Base-by-base conservation (phyloP, 768 basidiomycete species). In the Tulasnella sp. region DNA sequence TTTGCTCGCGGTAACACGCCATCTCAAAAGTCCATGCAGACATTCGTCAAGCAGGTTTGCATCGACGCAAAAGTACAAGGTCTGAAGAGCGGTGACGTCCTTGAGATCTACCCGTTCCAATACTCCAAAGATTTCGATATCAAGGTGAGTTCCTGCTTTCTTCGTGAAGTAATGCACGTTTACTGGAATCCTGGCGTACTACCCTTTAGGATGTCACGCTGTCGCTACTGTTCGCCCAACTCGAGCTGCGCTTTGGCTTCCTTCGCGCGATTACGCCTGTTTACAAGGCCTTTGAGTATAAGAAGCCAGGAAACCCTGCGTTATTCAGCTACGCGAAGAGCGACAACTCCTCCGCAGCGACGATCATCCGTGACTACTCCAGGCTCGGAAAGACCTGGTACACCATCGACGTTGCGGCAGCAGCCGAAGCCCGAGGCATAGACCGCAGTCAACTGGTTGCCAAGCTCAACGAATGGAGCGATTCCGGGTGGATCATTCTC, bases 1-100 rank as follows among this genome's bases (percentile, higher is more conserved):
- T 78, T 79, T 61, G 70, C 67, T 21, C 72, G 77, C 1, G 78
- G 77, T 0, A 76, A 79, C 63, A 79, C 76, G 0, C 75, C 74
- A 50, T 67, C 71, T 0, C 68, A 73, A 65, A 61, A 31, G n/a
- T 67, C 66, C 38, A 51, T 67, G 11, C 51, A 58, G 11, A 31
- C 21, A 2, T 64, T 64, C 59, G 63, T 67, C 31, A 44, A 51
- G 29, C 56, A 55, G 1, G 58, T 66, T n/a, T 63, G 64, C 53
- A 15, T 62, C 46, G 60, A 64, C 11, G 65, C 58, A 45, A 53
- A 59, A 11, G 45, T 22, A 17, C 53, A 53, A 30, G 34, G 45
- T 10, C 12, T 59, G 50, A 30, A 60, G 34, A 56, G 38, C 10
- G 62, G 63, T 57, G 62, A 59, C 21, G 55, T 61, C 0, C 50